Evolutionary conservation across 2,329 filamentous ascomycete species (phyloP).

Genomic region (Emericellopsis cladophorae): DNA sequence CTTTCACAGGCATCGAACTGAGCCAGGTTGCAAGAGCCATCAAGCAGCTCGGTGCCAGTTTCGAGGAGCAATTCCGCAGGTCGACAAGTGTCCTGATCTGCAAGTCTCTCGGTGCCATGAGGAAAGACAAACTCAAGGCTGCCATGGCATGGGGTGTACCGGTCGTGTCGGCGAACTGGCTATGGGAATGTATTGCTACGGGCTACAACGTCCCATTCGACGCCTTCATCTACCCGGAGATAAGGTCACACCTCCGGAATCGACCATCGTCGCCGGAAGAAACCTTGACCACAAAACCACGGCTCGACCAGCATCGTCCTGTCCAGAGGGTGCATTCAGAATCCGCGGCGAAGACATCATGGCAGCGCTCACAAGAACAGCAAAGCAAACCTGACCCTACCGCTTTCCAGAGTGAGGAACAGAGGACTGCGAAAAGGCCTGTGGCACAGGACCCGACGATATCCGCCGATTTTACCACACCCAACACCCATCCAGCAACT

Average conservation of each 20-base stretch:
- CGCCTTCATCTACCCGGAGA: conserved; percentile 32
- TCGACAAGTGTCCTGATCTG: conserved; percentile 70
- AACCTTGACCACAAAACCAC: background rate
- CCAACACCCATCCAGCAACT: conserved; percentile 20
- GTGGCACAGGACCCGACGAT: conserved; percentile 8
- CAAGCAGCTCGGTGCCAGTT: conserved; percentile 64
- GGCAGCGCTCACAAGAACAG: background rate
- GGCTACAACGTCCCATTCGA: conserved; percentile 33
- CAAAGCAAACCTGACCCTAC: conserved; percentile 21
- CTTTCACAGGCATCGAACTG: conserved; percentile 73
- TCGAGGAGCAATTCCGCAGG: conserved; percentile 63
- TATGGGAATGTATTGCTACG: conserved; percentile 65
- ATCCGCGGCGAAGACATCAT: background rate
- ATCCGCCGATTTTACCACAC: conserved; percentile 27
- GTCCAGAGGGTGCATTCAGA: too few species aligned
- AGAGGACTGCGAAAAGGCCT: conserved; percentile 4
- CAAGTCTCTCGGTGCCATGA: conserved; percentile 41
- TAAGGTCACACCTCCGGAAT: conserved; percentile 11
- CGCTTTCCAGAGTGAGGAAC: conserved; percentile 22
- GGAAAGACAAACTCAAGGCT: conserved; percentile 66
- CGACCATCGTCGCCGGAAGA: background rate
- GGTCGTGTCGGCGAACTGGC: conserved; percentile 70
- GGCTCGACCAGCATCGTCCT: too few species aligned
- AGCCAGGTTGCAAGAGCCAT: conserved; percentile 72
- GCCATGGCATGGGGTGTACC: conserved; percentile 66